Evolutionary conservation across 352 stramenopile species (phyloP), one percentile per base, ranked within the genome.

Genomic region (Phytophthora sp.): DNA sequence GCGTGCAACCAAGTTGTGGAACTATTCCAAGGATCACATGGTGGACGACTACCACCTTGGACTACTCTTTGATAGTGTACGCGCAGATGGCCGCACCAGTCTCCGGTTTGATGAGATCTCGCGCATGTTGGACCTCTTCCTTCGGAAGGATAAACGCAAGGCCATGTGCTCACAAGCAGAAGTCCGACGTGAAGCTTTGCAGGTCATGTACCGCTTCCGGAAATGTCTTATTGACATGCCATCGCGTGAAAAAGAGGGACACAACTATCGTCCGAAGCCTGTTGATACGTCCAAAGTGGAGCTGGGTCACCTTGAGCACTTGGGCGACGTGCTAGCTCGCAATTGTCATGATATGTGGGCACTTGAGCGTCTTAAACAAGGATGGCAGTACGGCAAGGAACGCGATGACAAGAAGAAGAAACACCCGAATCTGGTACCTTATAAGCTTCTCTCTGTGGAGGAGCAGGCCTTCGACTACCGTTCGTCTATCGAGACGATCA

Each of bases 261-360:
- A 96, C 67, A 93, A 96, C 50, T 96, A 96, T 55, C 74, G 80
- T 1, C 88, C 88, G 11, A 95, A 96, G 66, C 88, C 88, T 27
- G 85, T 96, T 33, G 88, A 96, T 23, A 96, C 88, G 23, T 82
- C 67, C 30, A 69, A 58, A 16, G 74, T 96, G n/a, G 85, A 92
- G 35, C 60, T 96, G 18, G 80, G 86, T 0, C 82, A 82, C 52
- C 69, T 94, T 4, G 82, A 89, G 51, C 82, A 91, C 57, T 67
- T 94, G 45, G 83, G 77, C 1, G 84, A 94, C 53, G 85, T 93
- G 55, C 52, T 95, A 18, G 84, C 86, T 11, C 86, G 90, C 57
- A 96, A 96, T 50, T 91, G 82, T 54, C 88, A 96, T 60, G 88
- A 96, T 39, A 92, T 94, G 79, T 96, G 88, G 88, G 83, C 86